phyloP scores from a whole-genome alignment of 2,329 filamentous ascomycete genomes.

The Dendryphion nanum region DNA sequence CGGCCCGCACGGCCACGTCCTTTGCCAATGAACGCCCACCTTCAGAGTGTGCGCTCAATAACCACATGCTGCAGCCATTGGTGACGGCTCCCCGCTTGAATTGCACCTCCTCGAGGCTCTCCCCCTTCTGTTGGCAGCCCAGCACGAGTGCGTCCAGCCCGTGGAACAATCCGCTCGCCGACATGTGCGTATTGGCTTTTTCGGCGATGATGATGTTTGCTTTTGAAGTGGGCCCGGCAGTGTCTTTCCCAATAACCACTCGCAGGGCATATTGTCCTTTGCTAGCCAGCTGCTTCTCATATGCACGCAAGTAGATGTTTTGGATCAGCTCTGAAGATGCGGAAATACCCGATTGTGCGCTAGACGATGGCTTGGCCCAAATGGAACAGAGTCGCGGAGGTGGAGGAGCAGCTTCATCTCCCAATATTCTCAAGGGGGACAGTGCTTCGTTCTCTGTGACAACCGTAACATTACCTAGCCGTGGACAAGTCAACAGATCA shows the following conservation, averaged over 20 bases:
- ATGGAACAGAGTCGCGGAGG: slow-evolving; percentile 34
- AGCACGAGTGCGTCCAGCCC: slow-evolving; percentile 32
- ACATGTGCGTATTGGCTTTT: slow-evolving; percentile 12
- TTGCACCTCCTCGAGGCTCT: slow-evolving; percentile 37
- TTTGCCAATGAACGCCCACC: slow-evolving; percentile 35
- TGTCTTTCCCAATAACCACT: slow-evolving; percentile 25
- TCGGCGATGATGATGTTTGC: slow-evolving; percentile 33
- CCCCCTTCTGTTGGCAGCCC: slow-evolving; percentile 34
- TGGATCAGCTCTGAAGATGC: slow-evolving; percentile 31
- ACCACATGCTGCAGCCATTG: slow-evolving; percentile 29
- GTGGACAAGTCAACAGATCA: slow-evolving; percentile 31
- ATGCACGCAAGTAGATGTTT: slow-evolving; percentile 33
- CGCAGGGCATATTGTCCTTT: slow-evolving; percentile 30
- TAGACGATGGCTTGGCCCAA: slow-evolving; percentile 29
- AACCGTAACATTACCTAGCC: slow-evolving; percentile 35
- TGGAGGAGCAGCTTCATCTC: slow-evolving; percentile 20
- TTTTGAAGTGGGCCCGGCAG: slow-evolving; percentile 20
- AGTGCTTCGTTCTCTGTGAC: slow-evolving; percentile 33
- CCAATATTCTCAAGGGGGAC: slow-evolving; percentile 25
- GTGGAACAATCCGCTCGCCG: slow-evolving; percentile 24
- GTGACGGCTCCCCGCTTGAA: slow-evolving; percentile 36
- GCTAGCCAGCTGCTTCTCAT: slow-evolving; percentile 36
- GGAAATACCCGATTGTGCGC: slow-evolving; percentile 15
- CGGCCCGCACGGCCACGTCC: slow-evolving; percentile 33
- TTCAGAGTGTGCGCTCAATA: slow-evolving; percentile 31